Percentiles rank a stretch among this genome's conserved stretches.
These are phyloP conservation scores for Tolypocladium capitatum DNA, from an alignment of 2,329 filamentous ascomycete genomes.

Conservation along the genomic window DNA sequence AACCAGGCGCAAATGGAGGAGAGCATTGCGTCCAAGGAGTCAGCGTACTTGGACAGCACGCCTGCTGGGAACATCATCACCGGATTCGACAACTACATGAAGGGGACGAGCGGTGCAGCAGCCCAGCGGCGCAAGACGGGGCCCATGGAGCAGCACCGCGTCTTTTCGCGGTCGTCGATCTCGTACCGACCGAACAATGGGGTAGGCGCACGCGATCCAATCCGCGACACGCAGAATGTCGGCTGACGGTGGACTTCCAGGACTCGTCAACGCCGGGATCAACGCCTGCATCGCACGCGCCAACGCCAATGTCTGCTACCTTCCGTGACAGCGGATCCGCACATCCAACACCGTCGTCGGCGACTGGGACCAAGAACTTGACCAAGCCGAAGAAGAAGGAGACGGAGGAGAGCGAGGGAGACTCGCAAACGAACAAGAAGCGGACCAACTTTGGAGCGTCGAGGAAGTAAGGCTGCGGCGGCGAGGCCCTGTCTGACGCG, in stretches of 20 bases:
- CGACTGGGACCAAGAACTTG: constrained; percentile 28
- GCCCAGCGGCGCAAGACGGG: constrained; percentile 51
- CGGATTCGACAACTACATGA: constrained; percentile 97
- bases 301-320: constrained; percentile 41
- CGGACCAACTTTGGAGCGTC: constrained; percentile 44
- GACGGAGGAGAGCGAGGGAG: constrained; percentile 45
- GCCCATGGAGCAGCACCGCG: constrained; percentile 55
- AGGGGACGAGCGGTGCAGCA: constrained; percentile 56
- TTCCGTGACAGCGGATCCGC: constrained; percentile 37
- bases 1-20: constrained; percentile 47
- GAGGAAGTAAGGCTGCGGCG: constrained; percentile 27
- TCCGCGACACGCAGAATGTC: neutral
- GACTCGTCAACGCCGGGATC: constrained; percentile 32
- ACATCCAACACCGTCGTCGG: constrained; percentile 42
- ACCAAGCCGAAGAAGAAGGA: constrained; percentile 42
- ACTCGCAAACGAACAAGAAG: constrained; percentile 38
- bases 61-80: constrained; percentile 89
- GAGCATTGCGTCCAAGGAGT: constrained; percentile 70
- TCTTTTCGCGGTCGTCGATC: constrained; percentile 56
- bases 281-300: constrained; percentile 31
- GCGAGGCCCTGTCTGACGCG: neutral
- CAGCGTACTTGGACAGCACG: constrained; percentile 81
- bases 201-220: constrained; percentile 11
- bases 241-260: constrained; percentile 8
- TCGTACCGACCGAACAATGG: constrained; percentile 38